Base-by-base conservation (phyloP, 139 green algal species). In the Volvox reticuliferus region DNA sequence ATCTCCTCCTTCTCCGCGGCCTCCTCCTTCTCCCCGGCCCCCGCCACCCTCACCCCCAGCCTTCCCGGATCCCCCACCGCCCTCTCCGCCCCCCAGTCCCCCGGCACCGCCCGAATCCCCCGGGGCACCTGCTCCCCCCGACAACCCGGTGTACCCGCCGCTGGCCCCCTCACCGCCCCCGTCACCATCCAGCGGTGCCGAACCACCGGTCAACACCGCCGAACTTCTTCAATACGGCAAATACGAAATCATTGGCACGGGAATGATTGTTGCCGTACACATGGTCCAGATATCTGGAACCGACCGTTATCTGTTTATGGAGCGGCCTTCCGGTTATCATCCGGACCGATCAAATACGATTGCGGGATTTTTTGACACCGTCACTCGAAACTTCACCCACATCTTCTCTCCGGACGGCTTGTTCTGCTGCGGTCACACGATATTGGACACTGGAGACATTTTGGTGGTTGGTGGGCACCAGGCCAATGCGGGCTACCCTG, bases 261-360 rank as follows among this genome's bases (percentile, higher is more conserved):
- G 67, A 30, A 90, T 84, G 44, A 62, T 94, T 22, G 92, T 94
- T n/a, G 92, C 92, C 5, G 92, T 94, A 33, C 92, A 94, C 80
- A 85, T 94, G 89, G 86, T 90, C 55, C 24, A 76, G 19, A 55
- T 94, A 0, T 87, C 92, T 0, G 86, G 89, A 35, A 91, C 92
- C 13, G 75, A 93, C 75, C 62, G n/a, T 22, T 93, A 82, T 80
- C 86, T 94, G 3, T 93, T 89, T 86, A 94, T 94, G 92, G 92
- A 94, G 86, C 86, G 92, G 1, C 92, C 92, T 32, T 87, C 55
- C 30, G 92, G 92, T 26, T 89, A 89, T 67, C 88, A 92, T 67
- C 92, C 92, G 0, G 79, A 82, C 30, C 30, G 75, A 28, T 35
- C 12, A 16, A 76, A 50, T 32, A 65, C 30, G 12, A 90, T 90